These are phyloP conservation scores for Euphorbia peplus DNA, from an alignment of 345 rosid genomes.

Conservation along the genomic window DNA sequence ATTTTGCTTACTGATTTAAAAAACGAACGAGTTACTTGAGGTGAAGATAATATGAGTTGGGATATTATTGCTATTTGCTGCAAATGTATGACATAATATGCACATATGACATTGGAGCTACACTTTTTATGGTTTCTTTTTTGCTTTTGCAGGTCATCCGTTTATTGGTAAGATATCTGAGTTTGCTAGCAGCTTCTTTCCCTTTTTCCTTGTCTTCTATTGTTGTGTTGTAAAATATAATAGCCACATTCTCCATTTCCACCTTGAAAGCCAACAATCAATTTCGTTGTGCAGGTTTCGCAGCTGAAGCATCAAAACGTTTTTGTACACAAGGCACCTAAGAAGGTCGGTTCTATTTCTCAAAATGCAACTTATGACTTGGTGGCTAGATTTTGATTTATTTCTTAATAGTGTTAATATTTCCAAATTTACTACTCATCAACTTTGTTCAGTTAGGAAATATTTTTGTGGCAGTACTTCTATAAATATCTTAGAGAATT, in stretches of 20 bases:
- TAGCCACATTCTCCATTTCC: not conserved
- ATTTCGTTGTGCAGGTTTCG: constrained; percentile 45
- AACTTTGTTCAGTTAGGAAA: not conserved
- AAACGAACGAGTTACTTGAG: not conserved
- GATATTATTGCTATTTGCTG: not conserved
- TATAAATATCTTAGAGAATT: constrained; percentile 7
- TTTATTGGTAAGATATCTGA: not conserved
- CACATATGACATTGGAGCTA: not conserved
- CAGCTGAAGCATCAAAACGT: constrained; percentile 54
- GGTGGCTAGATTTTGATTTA: not conserved
- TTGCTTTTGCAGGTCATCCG: not conserved
- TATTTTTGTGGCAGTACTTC: not conserved
- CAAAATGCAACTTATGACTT: not conserved
- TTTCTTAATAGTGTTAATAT: not conserved
- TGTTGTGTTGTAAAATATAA: not conserved
- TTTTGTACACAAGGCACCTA: constrained; percentile 51
- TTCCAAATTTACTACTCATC: not conserved
- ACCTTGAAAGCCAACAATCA: not conserved
- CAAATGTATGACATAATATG: not conserved
- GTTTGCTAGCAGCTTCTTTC: not conserved
- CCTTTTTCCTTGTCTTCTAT: not conserved
- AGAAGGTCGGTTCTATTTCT: constrained; percentile 28
- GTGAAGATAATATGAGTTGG: not conserved
- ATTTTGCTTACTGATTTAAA: not conserved
- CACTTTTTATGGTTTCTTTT: not conserved